phyloP scores from a whole-genome alignment of 176 grass and related monocot genomes.

The Rhipidocladum racemiflorum region DNA sequence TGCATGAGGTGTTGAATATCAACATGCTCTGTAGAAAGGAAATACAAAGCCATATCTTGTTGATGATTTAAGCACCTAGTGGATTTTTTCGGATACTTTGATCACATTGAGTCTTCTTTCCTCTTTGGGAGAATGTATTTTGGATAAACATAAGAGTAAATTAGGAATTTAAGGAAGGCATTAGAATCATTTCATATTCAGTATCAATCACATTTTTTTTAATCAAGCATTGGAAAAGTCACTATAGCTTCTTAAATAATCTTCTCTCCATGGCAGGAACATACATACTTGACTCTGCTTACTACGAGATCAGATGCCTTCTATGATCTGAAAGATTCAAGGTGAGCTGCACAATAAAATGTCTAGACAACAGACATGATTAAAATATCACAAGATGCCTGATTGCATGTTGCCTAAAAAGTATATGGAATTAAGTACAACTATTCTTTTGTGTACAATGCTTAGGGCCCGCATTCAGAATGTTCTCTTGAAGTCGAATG shows the following conservation, averaged over 20 bases:
- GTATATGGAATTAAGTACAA: slow-evolving; percentile 22
- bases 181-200: not conserved
- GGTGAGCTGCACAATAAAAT: slow-evolving; percentile 50
- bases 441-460: slow-evolving; percentile 28
- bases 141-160: not conserved
- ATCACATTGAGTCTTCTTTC: not conserved
- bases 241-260: slow-evolving; percentile 28
- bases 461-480: slow-evolving; percentile 67
- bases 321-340: slow-evolving; percentile 93
- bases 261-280: slow-evolving; percentile 53
- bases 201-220: not conserved
- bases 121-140: not conserved
- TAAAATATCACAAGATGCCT: slow-evolving; percentile 4
- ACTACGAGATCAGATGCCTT: slow-evolving; percentile 84
- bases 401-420: not conserved
- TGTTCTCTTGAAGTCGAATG: slow-evolving; percentile 86
- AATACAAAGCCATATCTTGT: not conserved
- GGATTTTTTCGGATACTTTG: not conserved
- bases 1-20: not conserved
- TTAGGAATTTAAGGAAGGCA: slow-evolving; percentile 7
- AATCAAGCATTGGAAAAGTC: not conserved
- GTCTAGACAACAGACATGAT: not conserved
- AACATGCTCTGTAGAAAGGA: not conserved
- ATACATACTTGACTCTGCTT: slow-evolving; percentile 79
- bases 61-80: not conserved